Evolutionary conservation across 1,139 yeast species (phyloP).

Genomic region (Pichia cactophila): DNA sequence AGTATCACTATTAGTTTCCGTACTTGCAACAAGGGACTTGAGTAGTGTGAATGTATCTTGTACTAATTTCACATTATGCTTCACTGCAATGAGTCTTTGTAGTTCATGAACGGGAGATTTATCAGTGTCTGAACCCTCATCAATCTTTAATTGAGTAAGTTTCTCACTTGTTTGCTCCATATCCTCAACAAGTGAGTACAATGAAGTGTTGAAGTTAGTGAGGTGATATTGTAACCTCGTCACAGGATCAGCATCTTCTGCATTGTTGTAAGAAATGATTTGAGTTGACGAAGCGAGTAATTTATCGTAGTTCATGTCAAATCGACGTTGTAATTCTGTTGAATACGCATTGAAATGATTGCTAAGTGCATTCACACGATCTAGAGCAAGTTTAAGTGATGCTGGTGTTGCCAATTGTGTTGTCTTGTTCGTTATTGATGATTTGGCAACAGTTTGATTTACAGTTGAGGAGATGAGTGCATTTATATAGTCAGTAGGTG

Average conservation of each 20-base stretch:
- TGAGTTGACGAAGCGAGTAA: slow-evolving; percentile 35
- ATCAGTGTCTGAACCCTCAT: slow-evolving; percentile 11
- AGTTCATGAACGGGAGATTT: slow-evolving; percentile 31
- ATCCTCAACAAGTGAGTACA: slow-evolving; percentile 47
- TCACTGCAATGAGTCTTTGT: slow-evolving; percentile 37
- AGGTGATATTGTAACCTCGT: slow-evolving; percentile 59
- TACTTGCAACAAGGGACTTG: slow-evolving; percentile 29
- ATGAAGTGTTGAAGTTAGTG: slow-evolving; percentile 50
- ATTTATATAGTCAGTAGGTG: slow-evolving; percentile 43
- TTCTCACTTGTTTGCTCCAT: slow-evolving; percentile 31
- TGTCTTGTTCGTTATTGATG: slow-evolving; percentile 15
- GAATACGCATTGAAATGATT: slow-evolving; percentile 58
- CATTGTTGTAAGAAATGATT: slow-evolving; percentile 29
- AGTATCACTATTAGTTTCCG: slow-evolving; percentile 14
- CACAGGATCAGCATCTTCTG: slow-evolving; percentile 24
- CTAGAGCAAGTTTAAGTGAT: slow-evolving; percentile 30
- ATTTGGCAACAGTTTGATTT: slow-evolving; percentile 3
- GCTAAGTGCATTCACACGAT: slow-evolving; percentile 36
- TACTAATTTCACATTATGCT: slow-evolving; percentile 39
- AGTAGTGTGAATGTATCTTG: slow-evolving; percentile 39
- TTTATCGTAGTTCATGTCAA: slow-evolving; percentile 40
- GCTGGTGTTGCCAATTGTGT: slow-evolving; percentile 22
- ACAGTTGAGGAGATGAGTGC: slow-evolving; percentile 33
- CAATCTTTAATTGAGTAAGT: slow-evolving; percentile 12
- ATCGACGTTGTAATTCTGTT: slow-evolving; percentile 44